Base-by-base conservation (phyloP, 2,329 filamentous ascomycete species). In the Colletotrichum lupini region DNA sequence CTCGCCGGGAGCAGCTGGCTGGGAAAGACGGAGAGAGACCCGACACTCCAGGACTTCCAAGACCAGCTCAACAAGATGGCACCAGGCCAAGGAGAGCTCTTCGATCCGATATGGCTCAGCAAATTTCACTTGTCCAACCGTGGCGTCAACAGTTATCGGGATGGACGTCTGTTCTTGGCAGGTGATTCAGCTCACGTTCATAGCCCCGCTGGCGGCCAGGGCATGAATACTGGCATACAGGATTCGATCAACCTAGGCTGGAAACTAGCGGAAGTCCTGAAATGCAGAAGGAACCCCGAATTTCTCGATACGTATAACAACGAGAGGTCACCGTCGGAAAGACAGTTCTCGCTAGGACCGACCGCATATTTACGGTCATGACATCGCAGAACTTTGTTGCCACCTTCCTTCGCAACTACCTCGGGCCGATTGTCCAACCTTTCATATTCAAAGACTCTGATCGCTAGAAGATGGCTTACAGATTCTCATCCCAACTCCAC, bases 251-350 rank as follows among this genome's bases (percentile, higher is more conserved):
- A 82, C 61, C 69, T 83, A 0, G 81, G 77, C 2, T 83, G 82
- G 81, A 82, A 82, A 64, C 73, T 83, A 0, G 80, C 77, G 3
- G 75, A 76, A 5, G 71, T 73, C 9, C 22, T 73, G 1, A 67
- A 68, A 4, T 28, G 60, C 1, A 65, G 72, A 12, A 58, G 55
- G 56, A 78, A 78, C 8, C 78, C 83, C 8, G 75, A 79, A 0
- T 79, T 90, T 1, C 81, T 90, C 0, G 80, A 86, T 61, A 85
- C 82, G 11, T 89, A 89, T 76, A 81, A 86, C 61, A 74, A 76
- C 2, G 87, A 89, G 76, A 83, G 88, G 9, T 81, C 82, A 14
- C 83, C 85, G 84, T 89, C 42, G 87, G 87, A 0, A 74, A 80
- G 12, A 81, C 80, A 30, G 80, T 89, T 0, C 77, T 87, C 5